These are phyloP conservation scores for Penicillium mononematosum DNA, from an alignment of 495 filamentous ascomycete species.

Conservation along the genomic window DNA sequence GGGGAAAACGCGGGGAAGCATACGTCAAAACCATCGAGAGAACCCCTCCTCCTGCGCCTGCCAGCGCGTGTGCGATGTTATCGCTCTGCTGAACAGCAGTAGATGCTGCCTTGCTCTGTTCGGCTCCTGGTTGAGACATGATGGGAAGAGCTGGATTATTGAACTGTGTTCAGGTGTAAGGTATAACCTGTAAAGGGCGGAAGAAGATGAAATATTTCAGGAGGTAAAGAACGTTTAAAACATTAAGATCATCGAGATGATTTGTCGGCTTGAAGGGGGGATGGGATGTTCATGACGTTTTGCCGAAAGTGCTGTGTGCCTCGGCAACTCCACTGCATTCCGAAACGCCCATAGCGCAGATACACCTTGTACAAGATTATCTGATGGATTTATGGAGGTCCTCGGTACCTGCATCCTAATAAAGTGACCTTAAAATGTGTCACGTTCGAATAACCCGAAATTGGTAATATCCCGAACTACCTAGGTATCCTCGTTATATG, in stretches of 20 bases:
- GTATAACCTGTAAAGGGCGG: constrained; percentile 10
- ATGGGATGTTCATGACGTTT: constrained; percentile 43
- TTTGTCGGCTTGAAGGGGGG: constrained; percentile 30
- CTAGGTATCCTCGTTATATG: not conserved
- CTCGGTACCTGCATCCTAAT: constrained; percentile 1
- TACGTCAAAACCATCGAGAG: constrained; percentile 95
- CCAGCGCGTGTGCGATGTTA: constrained; percentile 86
- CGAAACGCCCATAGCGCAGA: constrained; percentile 7
- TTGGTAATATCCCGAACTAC: not conserved
- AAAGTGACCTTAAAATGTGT: not conserved
- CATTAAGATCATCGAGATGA: constrained; percentile 22
- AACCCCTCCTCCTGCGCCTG: constrained; percentile 86
- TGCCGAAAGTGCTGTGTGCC: constrained; percentile 42
- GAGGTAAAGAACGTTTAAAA: not conserved
- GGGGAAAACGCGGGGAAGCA: constrained; percentile 25
- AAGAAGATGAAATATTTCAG: constrained; percentile 16
- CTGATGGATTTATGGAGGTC: not conserved
- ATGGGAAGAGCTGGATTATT: constrained; percentile 4
- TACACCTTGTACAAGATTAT: not conserved
- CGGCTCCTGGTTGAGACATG: constrained; percentile 44
- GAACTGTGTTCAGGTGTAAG: not conserved
- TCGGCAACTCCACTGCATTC: constrained; percentile 34
- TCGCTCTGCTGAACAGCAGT: constrained; percentile 71
- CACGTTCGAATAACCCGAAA: not conserved
- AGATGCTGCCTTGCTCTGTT: constrained; percentile 40